Conservation (phyloP, 2,329 filamentous ascomycete genomes). For the Aureobasidium pullulans region DNA sequence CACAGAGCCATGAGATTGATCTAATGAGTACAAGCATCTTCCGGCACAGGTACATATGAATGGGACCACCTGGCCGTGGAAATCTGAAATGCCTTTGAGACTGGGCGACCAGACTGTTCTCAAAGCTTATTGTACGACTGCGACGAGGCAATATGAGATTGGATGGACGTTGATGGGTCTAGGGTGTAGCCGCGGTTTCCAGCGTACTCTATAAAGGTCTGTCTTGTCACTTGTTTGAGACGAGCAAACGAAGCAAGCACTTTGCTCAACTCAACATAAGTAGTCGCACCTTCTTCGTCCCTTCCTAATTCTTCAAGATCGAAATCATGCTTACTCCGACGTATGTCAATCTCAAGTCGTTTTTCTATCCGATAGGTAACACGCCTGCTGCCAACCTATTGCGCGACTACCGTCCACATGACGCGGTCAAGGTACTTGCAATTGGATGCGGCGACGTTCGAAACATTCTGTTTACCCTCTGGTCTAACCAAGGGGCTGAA, state of each 20-base stretch:
- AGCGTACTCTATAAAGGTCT: neutral
- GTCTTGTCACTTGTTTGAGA: neutral
- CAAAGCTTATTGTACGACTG: no score
- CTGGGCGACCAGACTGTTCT: no score
- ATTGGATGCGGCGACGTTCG: conserved; percentile 52
- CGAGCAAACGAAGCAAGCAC: neutral
- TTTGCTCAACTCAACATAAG: neutral
- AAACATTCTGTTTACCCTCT: conserved; percentile 49
- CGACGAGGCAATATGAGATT: no score
- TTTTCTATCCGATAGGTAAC: conserved; percentile 39
- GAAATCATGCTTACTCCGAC: conserved; percentile 14
- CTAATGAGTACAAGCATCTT: no score
- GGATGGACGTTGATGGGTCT: no score
- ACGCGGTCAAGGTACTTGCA: conserved; percentile 44
- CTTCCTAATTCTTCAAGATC: neutral
- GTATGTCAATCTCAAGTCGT: conserved; percentile 15
- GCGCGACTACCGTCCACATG: conserved; percentile 37
- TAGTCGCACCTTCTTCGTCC: neutral
- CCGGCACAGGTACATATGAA: no score
- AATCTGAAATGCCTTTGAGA: no score
- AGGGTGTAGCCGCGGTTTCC: no score
- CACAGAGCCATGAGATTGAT: no score
- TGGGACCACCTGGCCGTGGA: no score
- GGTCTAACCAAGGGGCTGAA: conserved; percentile 35
- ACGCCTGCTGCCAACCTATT: conserved; percentile 47